Conservation (phyloP, 768 basidiomycete species). For the Tricholomella constricta region DNA sequence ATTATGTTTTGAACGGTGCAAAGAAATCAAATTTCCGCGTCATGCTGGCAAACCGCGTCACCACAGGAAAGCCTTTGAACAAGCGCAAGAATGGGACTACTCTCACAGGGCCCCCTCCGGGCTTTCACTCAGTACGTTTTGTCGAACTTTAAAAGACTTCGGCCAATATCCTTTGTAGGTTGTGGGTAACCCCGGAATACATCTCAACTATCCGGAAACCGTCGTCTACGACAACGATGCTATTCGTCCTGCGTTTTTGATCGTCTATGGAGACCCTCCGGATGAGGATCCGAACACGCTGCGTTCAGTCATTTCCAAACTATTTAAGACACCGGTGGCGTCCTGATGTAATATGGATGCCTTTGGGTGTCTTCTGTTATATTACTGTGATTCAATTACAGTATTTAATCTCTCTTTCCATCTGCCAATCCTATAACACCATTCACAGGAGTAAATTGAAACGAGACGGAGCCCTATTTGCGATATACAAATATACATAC, state of each 20-base stretch:
- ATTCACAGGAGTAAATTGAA: background rate
- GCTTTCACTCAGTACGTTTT: conserved; percentile 62
- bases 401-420: background rate
- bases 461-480: conserved; percentile 26
- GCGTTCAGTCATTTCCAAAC: conserved; percentile 34
- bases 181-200: conserved; percentile 61
- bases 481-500: conserved; percentile 62
- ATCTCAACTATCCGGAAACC: conserved; percentile 70
- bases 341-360: conserved; percentile 26
- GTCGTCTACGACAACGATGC: conserved; percentile 70
- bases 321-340: conserved; percentile 52
- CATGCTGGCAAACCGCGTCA: conserved; percentile 59
- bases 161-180: conserved; percentile 38
- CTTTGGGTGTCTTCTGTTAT: conserved; percentile 9
- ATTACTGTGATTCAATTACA: conserved; percentile 15
- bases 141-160: background rate
- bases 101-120: conserved; percentile 52
- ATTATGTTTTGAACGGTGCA: conserved; percentile 52
- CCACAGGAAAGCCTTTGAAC: conserved; percentile 60
- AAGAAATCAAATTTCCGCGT: conserved; percentile 46
- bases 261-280: conserved; percentile 55
- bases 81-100: conserved; percentile 50
- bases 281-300: conserved; percentile 30
- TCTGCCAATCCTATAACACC: background rate
- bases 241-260: conserved; percentile 63